A percentile compares a stretch with the other conserved stretches of the same genome.
phyloP scores from a whole-genome alignment of 2,329 filamentous ascomycete genomes.

The Phoma sp. region DNA sequence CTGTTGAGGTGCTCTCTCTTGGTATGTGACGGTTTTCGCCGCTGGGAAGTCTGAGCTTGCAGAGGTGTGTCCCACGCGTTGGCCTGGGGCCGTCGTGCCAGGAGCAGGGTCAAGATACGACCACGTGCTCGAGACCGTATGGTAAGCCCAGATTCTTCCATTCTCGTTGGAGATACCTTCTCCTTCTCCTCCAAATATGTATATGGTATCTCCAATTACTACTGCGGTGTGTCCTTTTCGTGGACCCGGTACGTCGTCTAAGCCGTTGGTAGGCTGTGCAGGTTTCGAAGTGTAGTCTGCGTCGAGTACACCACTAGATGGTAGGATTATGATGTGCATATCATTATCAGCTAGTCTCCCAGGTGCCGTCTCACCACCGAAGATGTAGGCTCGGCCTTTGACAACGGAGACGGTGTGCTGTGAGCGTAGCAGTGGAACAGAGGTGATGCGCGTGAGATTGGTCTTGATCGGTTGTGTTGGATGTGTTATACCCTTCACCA shows the following conservation, averaged over 20 bases:
- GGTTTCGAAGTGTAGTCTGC: slow-evolving; percentile 51
- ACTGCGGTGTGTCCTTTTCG: slow-evolving; percentile 52
- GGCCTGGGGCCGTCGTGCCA: slow-evolving; percentile 31
- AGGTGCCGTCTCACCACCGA: slow-evolving; percentile 56
- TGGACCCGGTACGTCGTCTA: slow-evolving; percentile 45
- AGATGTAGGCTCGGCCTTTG: slow-evolving; percentile 62
- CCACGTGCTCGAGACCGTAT: slow-evolving; percentile 52
- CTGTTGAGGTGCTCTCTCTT: slow-evolving; percentile 47
- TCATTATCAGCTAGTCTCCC: slow-evolving; percentile 56
- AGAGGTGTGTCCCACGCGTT: slow-evolving; percentile 46
- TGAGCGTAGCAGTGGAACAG: slow-evolving; percentile 54
- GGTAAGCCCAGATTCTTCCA: slow-evolving; percentile 54
- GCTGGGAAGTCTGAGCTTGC: slow-evolving; percentile 50
- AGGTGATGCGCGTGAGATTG: slow-evolving; percentile 56
- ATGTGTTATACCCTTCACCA: slow-evolving; percentile 56
- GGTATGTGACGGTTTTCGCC: slow-evolving; percentile 39
- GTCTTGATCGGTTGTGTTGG: slow-evolving; percentile 61
- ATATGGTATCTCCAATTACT: slow-evolving; percentile 54
- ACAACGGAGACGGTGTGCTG: slow-evolving; percentile 61
- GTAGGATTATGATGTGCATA: slow-evolving; percentile 60
- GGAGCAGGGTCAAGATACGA: slow-evolving; percentile 46
- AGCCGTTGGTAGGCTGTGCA: slow-evolving; percentile 36
- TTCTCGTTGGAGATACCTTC: slow-evolving; percentile 40
- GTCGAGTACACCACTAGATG: slow-evolving; percentile 52
- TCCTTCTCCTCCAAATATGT: slow-evolving; percentile 52